Percentiles rank a stretch among this genome's conserved stretches.
phyloP scores from a whole-genome alignment of 768 basidiomycete species.

The Panaeolus cyanescens region DNA sequence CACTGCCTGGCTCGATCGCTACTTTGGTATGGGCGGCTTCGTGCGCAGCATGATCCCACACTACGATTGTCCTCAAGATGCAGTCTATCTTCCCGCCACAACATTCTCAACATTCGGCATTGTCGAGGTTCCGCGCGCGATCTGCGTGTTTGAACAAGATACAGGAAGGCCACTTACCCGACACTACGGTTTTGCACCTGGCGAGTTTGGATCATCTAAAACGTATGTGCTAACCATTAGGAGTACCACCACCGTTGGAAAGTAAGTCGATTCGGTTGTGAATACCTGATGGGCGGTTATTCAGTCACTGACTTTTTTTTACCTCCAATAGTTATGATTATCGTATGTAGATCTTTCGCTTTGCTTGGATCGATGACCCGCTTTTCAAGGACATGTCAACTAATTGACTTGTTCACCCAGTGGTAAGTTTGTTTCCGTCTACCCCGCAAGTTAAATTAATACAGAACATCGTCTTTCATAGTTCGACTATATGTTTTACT shows the following conservation, averaged over 20 bases:
- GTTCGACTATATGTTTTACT: constrained; percentile 69
- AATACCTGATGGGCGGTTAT: not conserved
- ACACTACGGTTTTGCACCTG: constrained; percentile 53
- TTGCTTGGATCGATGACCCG: not conserved
- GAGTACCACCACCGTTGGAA: constrained; percentile 62
- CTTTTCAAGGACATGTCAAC: not conserved
- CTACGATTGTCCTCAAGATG: constrained; percentile 68
- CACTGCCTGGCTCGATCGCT: constrained; percentile 64
- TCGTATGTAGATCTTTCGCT: constrained; percentile 32
- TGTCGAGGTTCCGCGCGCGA: constrained; percentile 49
- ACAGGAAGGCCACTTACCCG: constrained; percentile 56
- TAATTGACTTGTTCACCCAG: constrained; percentile 13
- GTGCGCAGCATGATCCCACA: constrained; percentile 66
- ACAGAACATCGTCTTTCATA: constrained; percentile 15
- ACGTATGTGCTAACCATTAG: constrained; percentile 60
- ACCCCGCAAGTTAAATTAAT: not conserved
- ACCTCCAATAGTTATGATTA: constrained; percentile 51
- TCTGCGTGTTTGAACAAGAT: constrained; percentile 69
- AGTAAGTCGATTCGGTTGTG: constrained; percentile 40
- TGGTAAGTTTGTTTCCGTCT: constrained; percentile 23
- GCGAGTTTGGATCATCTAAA: constrained; percentile 63
- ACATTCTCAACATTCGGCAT: constrained; percentile 48
- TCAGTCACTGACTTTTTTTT: not conserved
- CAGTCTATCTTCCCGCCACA: constrained; percentile 60
- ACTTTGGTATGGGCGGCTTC: constrained; percentile 61